Evolutionary conservation across 2,329 filamentous ascomycete genomes (phyloP), one percentile per base, ranked within the genome.

Genomic region (Sporothrix dimorphospora): DNA sequence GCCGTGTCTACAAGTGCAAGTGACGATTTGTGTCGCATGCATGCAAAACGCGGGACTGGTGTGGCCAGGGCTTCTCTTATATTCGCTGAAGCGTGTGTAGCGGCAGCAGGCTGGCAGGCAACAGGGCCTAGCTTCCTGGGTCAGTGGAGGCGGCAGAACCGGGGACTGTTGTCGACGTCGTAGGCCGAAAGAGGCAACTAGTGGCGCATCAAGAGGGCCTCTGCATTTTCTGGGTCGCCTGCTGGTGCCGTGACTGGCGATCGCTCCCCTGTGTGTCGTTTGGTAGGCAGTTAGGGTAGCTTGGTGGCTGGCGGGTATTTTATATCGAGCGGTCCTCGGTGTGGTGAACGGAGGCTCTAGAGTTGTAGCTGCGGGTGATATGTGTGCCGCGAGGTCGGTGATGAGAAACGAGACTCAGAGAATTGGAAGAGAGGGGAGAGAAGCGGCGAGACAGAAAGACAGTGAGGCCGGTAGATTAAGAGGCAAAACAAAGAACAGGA

Each of bases 141-240:
- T 38, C 69, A 47, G 49, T 45, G 47, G 59, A 71, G 38, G 59
- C 34, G 59, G 57, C 57, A 65, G 45, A 51, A 53, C 42, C 45
- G 69, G 69, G 40, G 55, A 40, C 27, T 27, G 19, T 3, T 38
- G 14, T 5, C 12, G 59, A 42, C 7, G 47, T 63, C 40, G 69
- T 70, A 66, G 47, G 38, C 59, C 59, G 40, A 66, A 65, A 65
- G 59, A 55, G 69, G 69, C 55, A 57, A 71, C 40, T 66, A 49
- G 69, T 66, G 59, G 59, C 49, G 34, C 57, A 34, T 66, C 59
- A 66, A 49, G 30, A 57, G 34, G 34, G 14, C 9, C 57, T 65
- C 30, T 65, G 45, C 59, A 51, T 63, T 69, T 70, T 61, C 68
- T 70, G 68, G 53, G 68, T 63, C 55, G 68, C 8, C 66, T 21